These are phyloP conservation scores for Erucastrum elatum DNA, from an alignment of 345 rosid genomes.

Conservation along the genomic window DNA sequence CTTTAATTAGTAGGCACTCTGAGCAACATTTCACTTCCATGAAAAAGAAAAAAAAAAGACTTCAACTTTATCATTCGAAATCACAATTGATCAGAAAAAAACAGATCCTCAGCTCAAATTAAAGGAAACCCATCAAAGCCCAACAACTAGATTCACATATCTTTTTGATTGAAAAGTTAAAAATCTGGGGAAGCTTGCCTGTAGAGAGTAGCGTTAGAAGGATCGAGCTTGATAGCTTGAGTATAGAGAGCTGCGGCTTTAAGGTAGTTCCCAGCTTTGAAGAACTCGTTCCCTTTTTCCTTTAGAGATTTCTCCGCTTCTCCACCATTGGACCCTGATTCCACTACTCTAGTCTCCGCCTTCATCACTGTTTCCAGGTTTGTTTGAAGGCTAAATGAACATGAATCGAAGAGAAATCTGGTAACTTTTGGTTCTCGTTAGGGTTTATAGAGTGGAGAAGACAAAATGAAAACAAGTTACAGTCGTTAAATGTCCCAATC, in stretches of 20 bases:
- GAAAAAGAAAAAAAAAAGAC: too few relatives aligned
- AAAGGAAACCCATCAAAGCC: neutral
- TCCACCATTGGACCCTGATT: slow-evolving; percentile 46
- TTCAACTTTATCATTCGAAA: too few relatives aligned
- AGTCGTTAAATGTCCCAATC: neutral
- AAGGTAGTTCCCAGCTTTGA: slow-evolving; percentile 90
- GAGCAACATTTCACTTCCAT: neutral
- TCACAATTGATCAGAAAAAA: neutral
- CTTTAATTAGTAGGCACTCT: neutral
- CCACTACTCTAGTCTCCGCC: slow-evolving; percentile 44
- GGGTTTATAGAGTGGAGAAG: slow-evolving; percentile 27
- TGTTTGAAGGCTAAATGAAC: neutral
- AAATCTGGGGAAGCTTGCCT: slow-evolving; percentile 47
- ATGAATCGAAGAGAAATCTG: neutral
- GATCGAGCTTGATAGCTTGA: slow-evolving; percentile 94
- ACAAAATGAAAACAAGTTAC: neutral
- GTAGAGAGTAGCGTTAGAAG: slow-evolving; percentile 84
- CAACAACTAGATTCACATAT: neutral
- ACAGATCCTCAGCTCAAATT: slow-evolving; percentile 2
- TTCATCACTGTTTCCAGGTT: slow-evolving; percentile 39
- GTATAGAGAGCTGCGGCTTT: slow-evolving; percentile 99
- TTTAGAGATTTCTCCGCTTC: slow-evolving; percentile 59
- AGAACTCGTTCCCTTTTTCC: slow-evolving; percentile 90
- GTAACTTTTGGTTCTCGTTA: neutral
- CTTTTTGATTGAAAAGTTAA: neutral